A percentile compares a stretch with the other conserved stretches of the same genome.
Conservation (phyloP, 805 yeast species). For the Candida corydali region DNA sequence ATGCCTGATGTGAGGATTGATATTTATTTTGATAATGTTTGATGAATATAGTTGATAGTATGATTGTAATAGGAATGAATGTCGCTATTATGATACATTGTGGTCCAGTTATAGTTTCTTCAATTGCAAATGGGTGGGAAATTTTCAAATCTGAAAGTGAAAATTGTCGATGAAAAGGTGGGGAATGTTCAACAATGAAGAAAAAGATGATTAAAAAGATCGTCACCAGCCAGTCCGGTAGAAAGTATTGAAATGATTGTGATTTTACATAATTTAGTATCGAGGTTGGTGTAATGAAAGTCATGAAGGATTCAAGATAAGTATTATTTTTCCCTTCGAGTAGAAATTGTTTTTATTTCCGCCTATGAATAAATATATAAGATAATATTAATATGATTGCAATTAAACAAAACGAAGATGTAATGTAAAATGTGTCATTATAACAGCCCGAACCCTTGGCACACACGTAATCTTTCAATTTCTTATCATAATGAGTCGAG, state of each 20-base stretch:
- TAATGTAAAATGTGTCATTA: slow-evolving; percentile 21
- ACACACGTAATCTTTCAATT: slow-evolving; percentile 17
- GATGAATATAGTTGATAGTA: slow-evolving; percentile 12
- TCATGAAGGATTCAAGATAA: too few relatives aligned
- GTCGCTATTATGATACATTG: slow-evolving; percentile 26
- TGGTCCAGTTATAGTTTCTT: slow-evolving; percentile 28
- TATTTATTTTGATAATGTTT: slow-evolving; percentile 3
- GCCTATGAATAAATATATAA: slow-evolving; percentile 15
- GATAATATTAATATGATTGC: slow-evolving; percentile 16
- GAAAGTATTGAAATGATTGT: slow-evolving; percentile 8
- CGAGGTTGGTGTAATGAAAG: slow-evolving; percentile 8
- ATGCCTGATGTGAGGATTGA: slow-evolving; percentile 7
- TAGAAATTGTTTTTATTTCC: slow-evolving; percentile 2
- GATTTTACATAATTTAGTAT: slow-evolving; percentile 8
- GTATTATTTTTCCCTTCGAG: too few relatives aligned
- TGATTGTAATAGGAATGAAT: slow-evolving; percentile 17
- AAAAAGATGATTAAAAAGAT: slow-evolving; percentile 22
- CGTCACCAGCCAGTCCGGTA: slow-evolving; percentile 28
- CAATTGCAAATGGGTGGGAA: slow-evolving; percentile 31
- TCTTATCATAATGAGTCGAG: slow-evolving; percentile 16
- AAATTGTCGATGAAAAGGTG: slow-evolving; percentile 35
- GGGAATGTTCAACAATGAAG: slow-evolving; percentile 25
- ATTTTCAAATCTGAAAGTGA: slow-evolving; percentile 26
- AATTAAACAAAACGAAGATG: slow-evolving; percentile 18
- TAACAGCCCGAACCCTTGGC: slow-evolving; percentile 27